Conservation (phyloP, 352 stramenopile species). For the Elongisporangium undulatum region DNA sequence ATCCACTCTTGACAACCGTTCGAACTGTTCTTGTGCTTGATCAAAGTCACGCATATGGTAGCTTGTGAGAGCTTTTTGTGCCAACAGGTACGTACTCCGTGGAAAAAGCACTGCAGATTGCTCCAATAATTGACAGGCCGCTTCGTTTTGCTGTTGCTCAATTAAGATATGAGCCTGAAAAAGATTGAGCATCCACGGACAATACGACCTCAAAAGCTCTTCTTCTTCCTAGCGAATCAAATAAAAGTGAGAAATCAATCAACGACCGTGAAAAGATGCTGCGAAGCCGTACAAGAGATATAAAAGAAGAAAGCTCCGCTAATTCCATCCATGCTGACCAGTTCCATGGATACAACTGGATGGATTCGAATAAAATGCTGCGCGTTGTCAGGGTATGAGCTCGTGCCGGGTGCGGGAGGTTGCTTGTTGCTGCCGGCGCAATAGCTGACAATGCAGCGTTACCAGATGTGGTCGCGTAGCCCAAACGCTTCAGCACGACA, state of each 20-base stretch:
- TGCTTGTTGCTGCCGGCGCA: conserved; percentile 8
- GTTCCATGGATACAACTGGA: conserved; percentile 84
- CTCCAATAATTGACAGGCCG: conserved; percentile 46
- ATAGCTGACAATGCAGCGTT: not conserved
- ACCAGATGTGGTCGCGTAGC: conserved; percentile 42
- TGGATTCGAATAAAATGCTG: conserved; percentile 65
- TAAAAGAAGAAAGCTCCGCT: conserved; percentile 62
- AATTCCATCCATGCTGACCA: conserved; percentile 98
- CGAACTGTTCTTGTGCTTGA: conserved; percentile 69
- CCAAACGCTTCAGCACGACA: conserved; percentile 61
- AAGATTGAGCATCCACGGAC: conserved; percentile 79
- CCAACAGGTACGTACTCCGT: conserved; percentile 64
- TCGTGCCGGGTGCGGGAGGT: not conserved
- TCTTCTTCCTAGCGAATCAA: conserved; percentile 46
- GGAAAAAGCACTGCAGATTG: conserved; percentile 53
- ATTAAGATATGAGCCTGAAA: conserved; percentile 80
- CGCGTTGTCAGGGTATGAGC: conserved; percentile 31
- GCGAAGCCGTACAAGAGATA: conserved; percentile 19
- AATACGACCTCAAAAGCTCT: conserved; percentile 33
- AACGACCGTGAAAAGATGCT: conserved; percentile 9
- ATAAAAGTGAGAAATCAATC: conserved; percentile 7
- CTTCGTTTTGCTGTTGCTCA: conserved; percentile 76
- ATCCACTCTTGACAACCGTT: conserved; percentile 50
- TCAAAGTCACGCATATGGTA: conserved; percentile 87
- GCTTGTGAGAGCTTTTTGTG: conserved; percentile 70